Evolutionary conservation across 1,284 basidiomycete genomes (phyloP), one percentile per base, ranked within the genome.

Genomic region (Leucoagaricus sp.): DNA sequence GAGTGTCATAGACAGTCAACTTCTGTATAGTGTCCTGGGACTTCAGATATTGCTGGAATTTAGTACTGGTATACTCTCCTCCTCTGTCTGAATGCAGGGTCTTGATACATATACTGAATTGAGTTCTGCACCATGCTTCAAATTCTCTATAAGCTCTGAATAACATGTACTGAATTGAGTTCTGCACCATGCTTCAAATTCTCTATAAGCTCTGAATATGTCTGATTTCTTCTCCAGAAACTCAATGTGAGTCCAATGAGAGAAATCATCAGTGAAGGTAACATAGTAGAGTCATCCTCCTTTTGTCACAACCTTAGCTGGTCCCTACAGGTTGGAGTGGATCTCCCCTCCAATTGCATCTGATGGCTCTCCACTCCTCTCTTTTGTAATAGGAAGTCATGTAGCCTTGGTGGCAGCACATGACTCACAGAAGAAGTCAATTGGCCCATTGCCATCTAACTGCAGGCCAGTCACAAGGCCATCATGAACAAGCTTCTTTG

Each of bases 261-360:
- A 67, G 2, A 61, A 19, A 44, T 75, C 70, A 38, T 77, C 68
- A 0, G 61, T 69, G 52, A 71, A 75, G 0, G 63, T 66, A 21
- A 70, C 60, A 48, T 69, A 73, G 47, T 75, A 75, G 0, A 17
- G 0, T 13, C 59, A 57, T 2, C 63, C 62, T 1, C 62, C 57
- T 0, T 63, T 60, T 0, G 23, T 68, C 66, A 4, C 69, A 56
- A n/a, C n/a, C n/a, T n/a, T n/a, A n/a, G n/a, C n/a, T n/a, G n/a
- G n/a, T n/a, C n/a, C n/a, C n/a, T n/a, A n/a, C n/a, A n/a, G n/a
- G n/a, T n/a, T n/a, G n/a, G n/a, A n/a, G n/a, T n/a, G n/a, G n/a
- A n/a, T n/a, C 13, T 66, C 56, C 0, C 42, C 60, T n/a, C 60
- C 60, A 54, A 44, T 19, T 4, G 13, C 41, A 8, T 13, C 17